Evolutionary conservation across 2,329 filamentous ascomycete species (phyloP), one percentile per base, ranked within the genome.

Genomic region (Cucurbitaria berberidis): DNA sequence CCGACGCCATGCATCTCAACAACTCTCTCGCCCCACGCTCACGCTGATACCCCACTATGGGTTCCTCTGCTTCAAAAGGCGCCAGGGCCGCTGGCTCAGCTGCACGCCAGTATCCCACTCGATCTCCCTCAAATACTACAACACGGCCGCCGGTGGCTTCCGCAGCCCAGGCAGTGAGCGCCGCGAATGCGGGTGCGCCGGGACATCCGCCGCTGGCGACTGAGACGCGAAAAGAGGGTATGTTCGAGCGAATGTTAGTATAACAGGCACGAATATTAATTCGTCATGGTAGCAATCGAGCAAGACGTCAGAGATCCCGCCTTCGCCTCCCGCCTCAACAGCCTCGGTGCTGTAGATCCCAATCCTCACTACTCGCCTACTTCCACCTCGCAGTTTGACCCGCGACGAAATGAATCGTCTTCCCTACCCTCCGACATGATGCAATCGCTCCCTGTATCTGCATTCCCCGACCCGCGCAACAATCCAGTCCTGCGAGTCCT

Each of bases 291-390:
- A 83, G 82, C 81, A 44, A 81, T 87, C 57, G 82, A 86, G 62
- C 78, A 84, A 64, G 85, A 88, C 66, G 84, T 79, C 50, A 81
- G 80, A 53, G 85, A 87, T 67, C 84, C 84, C 1, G 78, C 82
- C 67, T 93, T 82, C 84, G 89, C 93, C 81, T 88, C 86, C 70
- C 96, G 92, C 60, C 90, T 98, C 57, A 89, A 87, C 64, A 77
- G 75, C 40, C 77, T 87, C 52, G 85, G 84, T 51, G 80, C 83
- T 48, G 84, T 86, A 7, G 81, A 80, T 48, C 83, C 83, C 26
- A 81, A 81, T 53, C 83, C 83, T 2, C 84, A 83, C 22, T 77
- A 81, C 57, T 86, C 83, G 10, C 76, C 79, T 29, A 80, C 81
- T 35, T 86, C 84, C 39, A 79, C 79, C 21, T 84, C 82, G 61